Conservation (phyloP, 2,329 filamentous ascomycete genomes). For the Trichoderma cornu-damae region DNA sequence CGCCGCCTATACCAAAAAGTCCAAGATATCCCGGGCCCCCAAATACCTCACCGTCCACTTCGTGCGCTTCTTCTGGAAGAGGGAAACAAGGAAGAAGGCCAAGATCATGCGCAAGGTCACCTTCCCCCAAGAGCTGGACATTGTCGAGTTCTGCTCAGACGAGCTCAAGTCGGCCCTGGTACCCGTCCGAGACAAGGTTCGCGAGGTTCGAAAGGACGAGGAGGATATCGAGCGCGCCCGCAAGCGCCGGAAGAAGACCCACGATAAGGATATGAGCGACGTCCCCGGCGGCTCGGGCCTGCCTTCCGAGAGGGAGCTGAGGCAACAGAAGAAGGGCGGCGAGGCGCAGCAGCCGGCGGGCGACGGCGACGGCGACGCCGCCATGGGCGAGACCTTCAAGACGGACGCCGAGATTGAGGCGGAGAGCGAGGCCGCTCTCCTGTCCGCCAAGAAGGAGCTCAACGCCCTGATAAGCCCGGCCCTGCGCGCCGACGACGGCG, state of each 20-base stretch:
- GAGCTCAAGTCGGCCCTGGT: slow-evolving; percentile 76
- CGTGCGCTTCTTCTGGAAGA: slow-evolving; percentile 97
- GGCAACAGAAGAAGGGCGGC: slow-evolving; percentile 46
- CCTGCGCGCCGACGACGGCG: slow-evolving; percentile 69
- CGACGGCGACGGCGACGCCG: slow-evolving; percentile 63
- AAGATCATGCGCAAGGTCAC: slow-evolving; percentile 99
- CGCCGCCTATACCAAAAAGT: slow-evolving; percentile 81
- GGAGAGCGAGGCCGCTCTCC: slow-evolving; percentile 70
- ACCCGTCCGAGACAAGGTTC: slow-evolving; percentile 92
- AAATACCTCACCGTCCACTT: slow-evolving; percentile 97
- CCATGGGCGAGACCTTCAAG: slow-evolving; percentile 78
- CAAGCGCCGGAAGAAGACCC: slow-evolving; percentile 76
- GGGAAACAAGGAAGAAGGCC: slow-evolving; percentile 92
- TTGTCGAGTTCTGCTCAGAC: slow-evolving; percentile 92
- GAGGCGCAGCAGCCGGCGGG: slow-evolving; percentile 39
- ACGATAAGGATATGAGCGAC: slow-evolving; percentile 43
- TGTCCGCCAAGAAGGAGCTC: slow-evolving; percentile 82
- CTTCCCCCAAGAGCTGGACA: slow-evolving; percentile 88
- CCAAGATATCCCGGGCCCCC: slow-evolving; percentile 82
- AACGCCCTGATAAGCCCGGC: slow-evolving; percentile 69
- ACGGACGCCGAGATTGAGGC: slow-evolving; percentile 90
- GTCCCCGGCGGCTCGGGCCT: slow-evolving; percentile 43
- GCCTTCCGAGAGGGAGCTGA: slow-evolving; percentile 47
- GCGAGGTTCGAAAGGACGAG: slow-evolving; percentile 91
- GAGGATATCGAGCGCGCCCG: slow-evolving; percentile 85